A percentile compares a stretch with the other conserved stretches of the same genome.
These are phyloP conservation scores for Oryza meridionalis DNA, from an alignment of 176 grass and related monocot genomes.

Conservation along the genomic window DNA sequence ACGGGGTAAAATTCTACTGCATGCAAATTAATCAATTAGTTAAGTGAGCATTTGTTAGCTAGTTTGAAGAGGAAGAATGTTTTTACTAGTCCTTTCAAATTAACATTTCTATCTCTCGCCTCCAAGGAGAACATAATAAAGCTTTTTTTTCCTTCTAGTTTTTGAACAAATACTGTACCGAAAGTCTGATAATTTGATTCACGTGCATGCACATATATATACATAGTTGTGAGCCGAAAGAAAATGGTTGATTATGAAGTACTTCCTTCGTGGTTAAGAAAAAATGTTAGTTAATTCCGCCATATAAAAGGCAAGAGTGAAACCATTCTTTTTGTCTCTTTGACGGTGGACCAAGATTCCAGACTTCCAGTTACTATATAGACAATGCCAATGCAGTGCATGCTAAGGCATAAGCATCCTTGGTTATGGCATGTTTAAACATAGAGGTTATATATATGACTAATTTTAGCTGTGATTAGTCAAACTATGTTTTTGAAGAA, in stretches of 20 bases:
- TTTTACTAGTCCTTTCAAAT: no score
- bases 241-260: neutral
- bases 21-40: neutral
- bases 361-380: neutral
- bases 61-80: no score
- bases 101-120: no score
- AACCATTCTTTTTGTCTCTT: neutral
- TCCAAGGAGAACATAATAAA: no score
- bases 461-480: neutral
- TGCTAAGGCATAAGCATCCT: neutral
- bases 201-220: neutral
- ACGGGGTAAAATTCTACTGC: no score
- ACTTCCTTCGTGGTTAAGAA: neutral
- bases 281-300: neutral
- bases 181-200: neutral
- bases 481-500: neutral
- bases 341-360: neutral
- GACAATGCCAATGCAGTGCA: neutral
- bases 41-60: neutral
- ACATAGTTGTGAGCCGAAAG: neutral
- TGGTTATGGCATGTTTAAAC: neutral
- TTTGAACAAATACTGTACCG: neutral
- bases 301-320: neutral
- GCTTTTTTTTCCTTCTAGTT: neutral
- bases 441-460: neutral